Conservation (phyloP, 768 basidiomycete genomes). For the Hemileccinum rubropunctum region DNA sequence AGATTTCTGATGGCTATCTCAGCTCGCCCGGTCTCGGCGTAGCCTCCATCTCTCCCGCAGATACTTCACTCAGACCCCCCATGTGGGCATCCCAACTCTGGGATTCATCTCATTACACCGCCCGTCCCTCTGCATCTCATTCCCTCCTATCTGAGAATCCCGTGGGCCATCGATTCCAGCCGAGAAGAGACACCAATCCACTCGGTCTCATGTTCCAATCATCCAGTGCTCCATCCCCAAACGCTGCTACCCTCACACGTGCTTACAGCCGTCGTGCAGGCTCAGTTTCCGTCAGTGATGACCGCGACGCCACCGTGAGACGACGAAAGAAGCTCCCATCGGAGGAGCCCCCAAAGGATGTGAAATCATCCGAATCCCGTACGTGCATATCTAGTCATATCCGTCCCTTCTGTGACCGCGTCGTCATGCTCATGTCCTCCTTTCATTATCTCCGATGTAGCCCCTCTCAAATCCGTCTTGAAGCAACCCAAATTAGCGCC, state of each 20-base stretch:
- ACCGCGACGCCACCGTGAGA: conserved; percentile 73
- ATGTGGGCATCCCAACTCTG: conserved; percentile 68
- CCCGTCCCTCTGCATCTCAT: conserved; percentile 45
- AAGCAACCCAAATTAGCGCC: conserved; percentile 90
- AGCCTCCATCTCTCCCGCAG: conserved; percentile 59
- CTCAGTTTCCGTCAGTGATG: conserved; percentile 57
- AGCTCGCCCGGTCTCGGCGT: conserved; percentile 43
- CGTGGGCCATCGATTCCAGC: conserved; percentile 37
- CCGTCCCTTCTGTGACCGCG: conserved; percentile 25
- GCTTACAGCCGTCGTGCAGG: conserved; percentile 67
- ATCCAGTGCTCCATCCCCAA: conserved; percentile 64
- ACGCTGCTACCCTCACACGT: conserved; percentile 49
- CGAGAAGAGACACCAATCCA: conserved; percentile 41
- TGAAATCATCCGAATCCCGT: conserved; percentile 46
- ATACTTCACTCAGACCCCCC: conserved; percentile 57
- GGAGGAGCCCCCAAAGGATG: conserved; percentile 37
- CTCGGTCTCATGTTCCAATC: conserved; percentile 62
- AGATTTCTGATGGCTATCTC: conserved; percentile 47
- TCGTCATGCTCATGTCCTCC: conserved; percentile 27
- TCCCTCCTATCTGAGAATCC: conserved; percentile 44
- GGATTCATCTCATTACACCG: conserved; percentile 47
- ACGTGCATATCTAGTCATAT: conserved; percentile 36
- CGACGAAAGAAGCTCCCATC: conserved; percentile 44
- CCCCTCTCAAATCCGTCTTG: conserved; percentile 70
- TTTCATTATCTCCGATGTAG: conserved; percentile 40